phyloP scores from a whole-genome alignment of 176 grass and related monocot genomes.

The Avena insularis region DNA sequence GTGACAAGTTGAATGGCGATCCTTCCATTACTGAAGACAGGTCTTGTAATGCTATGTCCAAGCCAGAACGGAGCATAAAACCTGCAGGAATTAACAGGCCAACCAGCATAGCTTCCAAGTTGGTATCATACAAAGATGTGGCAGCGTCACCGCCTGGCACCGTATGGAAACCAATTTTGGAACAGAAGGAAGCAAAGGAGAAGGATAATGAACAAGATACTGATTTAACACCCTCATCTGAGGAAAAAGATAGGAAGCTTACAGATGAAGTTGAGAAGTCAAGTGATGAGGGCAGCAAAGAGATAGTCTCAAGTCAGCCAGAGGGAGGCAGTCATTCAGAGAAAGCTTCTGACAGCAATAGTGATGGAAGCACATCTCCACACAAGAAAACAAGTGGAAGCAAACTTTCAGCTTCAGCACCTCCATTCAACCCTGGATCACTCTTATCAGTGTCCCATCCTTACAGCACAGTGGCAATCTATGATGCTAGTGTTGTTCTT shows the following conservation, averaged over 20 bases:
- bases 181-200: conserved; percentile 60
- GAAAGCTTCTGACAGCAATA: conserved; percentile 59
- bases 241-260: conserved; percentile 62
- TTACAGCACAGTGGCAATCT: conserved; percentile 66
- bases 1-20: conserved; percentile 51
- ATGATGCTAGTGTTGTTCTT: conserved; percentile 69
- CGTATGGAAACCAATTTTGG: conserved; percentile 74
- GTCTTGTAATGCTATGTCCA: conserved; percentile 10
- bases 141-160: conserved; percentile 86
- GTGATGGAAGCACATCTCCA: conserved; percentile 49
- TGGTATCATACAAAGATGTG: conserved; percentile 96
- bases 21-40: conserved; percentile 47
- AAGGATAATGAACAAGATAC: conserved; percentile 44
- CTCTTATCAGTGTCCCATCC: conserved; percentile 72
- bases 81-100: conserved; percentile 49
- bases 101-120: conserved; percentile 71
- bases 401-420: conserved; percentile 97
- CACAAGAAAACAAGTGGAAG: conserved; percentile 70
- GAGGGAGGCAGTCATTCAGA: conserved; percentile 40
- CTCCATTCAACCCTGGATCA: conserved; percentile 92
- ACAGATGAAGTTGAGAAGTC: conserved; percentile 59
- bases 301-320: conserved; percentile 48
- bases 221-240: conserved; percentile 40
- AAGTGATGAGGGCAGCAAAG: conserved; percentile 53
- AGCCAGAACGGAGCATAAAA: conserved; percentile 46